Percentiles rank a stretch among this genome's conserved stretches.
phyloP scores from a whole-genome alignment of 148 eudicot species.

The Linanthus parryae region DNA sequence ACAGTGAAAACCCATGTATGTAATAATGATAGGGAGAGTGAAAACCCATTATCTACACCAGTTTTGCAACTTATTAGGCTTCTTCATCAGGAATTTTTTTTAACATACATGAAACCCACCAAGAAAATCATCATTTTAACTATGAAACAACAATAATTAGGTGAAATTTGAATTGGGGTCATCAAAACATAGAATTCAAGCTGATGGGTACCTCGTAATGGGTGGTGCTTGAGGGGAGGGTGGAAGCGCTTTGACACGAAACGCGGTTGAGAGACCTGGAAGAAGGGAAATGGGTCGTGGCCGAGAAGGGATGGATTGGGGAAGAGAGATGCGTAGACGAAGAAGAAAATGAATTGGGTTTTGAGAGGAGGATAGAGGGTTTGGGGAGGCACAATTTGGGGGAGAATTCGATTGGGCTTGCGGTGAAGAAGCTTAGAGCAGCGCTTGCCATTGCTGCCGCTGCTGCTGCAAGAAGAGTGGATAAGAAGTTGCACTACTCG shows the following conservation, averaged over 20 bases:
- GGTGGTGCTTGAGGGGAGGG: constrained; percentile 40
- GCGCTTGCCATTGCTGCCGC: too few relatives aligned
- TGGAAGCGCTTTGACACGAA: constrained; percentile 32
- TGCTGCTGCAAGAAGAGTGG: too few relatives aligned
- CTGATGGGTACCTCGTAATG: constrained; percentile 57
- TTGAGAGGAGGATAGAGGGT: constrained; percentile 10
- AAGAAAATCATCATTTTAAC: background rate
- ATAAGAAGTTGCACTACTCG: too few relatives aligned
- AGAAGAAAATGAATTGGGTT: background rate
- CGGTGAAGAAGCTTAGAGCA: constrained; percentile 14
- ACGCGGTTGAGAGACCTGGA: constrained; percentile 18
- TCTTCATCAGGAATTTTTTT: background rate
- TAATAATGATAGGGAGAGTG: too few relatives aligned
- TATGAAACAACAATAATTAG: background rate
- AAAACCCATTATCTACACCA: background rate
- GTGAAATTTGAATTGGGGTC: background rate
- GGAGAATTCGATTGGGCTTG: constrained; percentile 19
- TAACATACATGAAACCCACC: background rate
- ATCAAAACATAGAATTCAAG: background rate
- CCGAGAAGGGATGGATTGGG: constrained; percentile 16
- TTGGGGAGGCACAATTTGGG: constrained; percentile 9
- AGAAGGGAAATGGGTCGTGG: constrained; percentile 9
- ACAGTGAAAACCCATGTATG: too few relatives aligned
- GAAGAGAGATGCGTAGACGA: constrained; percentile 4
- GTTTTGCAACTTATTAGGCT: background rate